Evolutionary conservation across 129 eudicot genomes (phyloP), one percentile per base, ranked within the genome.

Genomic region (Pittosporum tobira): DNA sequence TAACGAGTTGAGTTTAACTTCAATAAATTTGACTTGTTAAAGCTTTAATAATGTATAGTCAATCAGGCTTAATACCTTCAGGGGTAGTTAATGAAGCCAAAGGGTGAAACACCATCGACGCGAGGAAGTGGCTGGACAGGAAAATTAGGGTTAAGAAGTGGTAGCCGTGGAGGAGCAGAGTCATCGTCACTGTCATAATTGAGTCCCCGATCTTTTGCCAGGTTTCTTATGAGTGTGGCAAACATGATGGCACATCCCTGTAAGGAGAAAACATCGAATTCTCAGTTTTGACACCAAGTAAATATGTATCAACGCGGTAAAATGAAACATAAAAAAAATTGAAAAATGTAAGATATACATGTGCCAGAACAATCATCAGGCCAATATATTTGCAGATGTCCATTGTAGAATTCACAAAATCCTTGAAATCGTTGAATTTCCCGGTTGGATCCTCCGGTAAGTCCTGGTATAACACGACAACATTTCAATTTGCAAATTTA

Each of bases 341-440:
- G n/a, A n/a, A n/a, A n/a, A n/a, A 9, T 38, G 15, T 7, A 3
- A 12, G 11, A n/a, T 16, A 46, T 61, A 75, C 81, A 76, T 71
- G 77, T 27, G 61, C 13, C 1, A 61, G 50, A 1, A 70, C 1
- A 43, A 61, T 56, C 4, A 71, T 30, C 12, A 45, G 34, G 57
- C 59, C 71, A 53, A 62, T 20, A 53, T 61, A 61, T 55, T 45
- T 31, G 38, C 68, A 76, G 67, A 54, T 20, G 4, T 57, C 63
- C 21, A 22, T 14, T 40, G 62, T 71, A 11, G 71, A 62, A 14
- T 71, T 34, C 12, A 71, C 71, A 37, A 46, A 71, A 28, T 63
- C 64, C 66, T 56, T 44, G 40, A 77, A 77, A 23, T 71, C 73
- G 44, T 77, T 64, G 20, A 77, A 77, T 51, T 64, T 67, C 5